Base-by-base conservation (phyloP, 257 asterid genomes). In the Paulownia fortunei region DNA sequence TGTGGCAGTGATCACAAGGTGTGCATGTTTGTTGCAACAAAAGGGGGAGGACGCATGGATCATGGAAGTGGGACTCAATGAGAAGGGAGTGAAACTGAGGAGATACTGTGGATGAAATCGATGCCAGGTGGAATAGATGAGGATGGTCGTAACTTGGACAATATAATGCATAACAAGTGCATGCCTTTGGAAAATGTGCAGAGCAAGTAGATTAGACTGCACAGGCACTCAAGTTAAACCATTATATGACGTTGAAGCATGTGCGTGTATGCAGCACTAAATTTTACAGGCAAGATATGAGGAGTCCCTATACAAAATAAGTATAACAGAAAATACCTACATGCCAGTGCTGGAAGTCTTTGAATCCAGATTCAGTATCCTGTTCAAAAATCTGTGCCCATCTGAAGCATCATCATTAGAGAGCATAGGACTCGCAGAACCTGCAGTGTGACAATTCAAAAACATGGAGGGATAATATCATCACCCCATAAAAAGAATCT, bases 371-470 rank as follows among this genome's bases (percentile, higher is more conserved):
- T 82, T 87, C 41, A 88, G 67, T 79, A 96, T 83, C 89, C 79
- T 81, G 82, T 88, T 86, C 60, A 92, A 73, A 82, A 96, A 89
- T 62, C 62, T 81, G 72, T 79, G 81, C 26, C 97, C 99, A 78
- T 84, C 92, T 9, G 89, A 87, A 84, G 92, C 96, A 73, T 96
- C 97, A 65, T 87, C 90, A 24, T 67, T 85, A 6, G 98, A 88
- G 72, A 96, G 92, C 99, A 90, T 91, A 44, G 94, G 91, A 73
- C 89, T 88, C 23, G 96, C 98, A 84, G 99, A 93, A 77, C 98
- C 99, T 96, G 86, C 83, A 84, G 44, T 76, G 62, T 70, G 73
- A 81, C 37, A 56, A 56, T 81, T 76, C 75, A 78, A 75, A 62
- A 74, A 81, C 32, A 56, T 9, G 64, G 24, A 41, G 46, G 54